phyloP scores from a whole-genome alignment of 768 basidiomycete genomes.

The Boletus rufocinnamomeus region DNA sequence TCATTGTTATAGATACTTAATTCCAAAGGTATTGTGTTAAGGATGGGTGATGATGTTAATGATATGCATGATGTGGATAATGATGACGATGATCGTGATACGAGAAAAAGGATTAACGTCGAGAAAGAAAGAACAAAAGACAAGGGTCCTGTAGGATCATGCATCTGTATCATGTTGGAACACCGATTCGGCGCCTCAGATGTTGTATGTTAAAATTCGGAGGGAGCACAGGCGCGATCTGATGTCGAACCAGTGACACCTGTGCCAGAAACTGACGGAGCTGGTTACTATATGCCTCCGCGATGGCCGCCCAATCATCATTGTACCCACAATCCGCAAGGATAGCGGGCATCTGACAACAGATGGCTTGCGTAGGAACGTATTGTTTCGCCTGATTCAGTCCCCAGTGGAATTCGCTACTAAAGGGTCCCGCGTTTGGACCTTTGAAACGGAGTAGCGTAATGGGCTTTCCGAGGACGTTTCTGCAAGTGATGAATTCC shows the following conservation, averaged over 20 bases:
- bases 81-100: neutral
- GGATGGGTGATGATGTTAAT: neutral
- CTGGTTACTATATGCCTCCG: constrained; percentile 33
- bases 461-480: constrained; percentile 25
- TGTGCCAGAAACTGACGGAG: constrained; percentile 34
- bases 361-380: constrained; percentile 24
- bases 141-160: neutral
- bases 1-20: neutral
- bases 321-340: constrained; percentile 30
- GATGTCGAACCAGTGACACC: constrained; percentile 33
- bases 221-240: constrained; percentile 33
- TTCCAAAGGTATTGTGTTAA: neutral
- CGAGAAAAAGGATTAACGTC: neutral
- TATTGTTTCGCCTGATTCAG: constrained; percentile 29
- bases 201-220: constrained; percentile 37
- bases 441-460: constrained; percentile 31
- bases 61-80: neutral
- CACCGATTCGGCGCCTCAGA: constrained; percentile 30
- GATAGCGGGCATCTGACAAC: constrained; percentile 25
- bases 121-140: neutral
- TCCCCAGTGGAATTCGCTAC: constrained; percentile 34
- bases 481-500: constrained; percentile 27
- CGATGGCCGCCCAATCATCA: constrained; percentile 32
- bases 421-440: constrained; percentile 31
- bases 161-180: constrained; percentile 19